Evolutionary conservation across 164 flowering plant genomes (phyloP).

Genomic region (Tetrastigma voinierianum): DNA sequence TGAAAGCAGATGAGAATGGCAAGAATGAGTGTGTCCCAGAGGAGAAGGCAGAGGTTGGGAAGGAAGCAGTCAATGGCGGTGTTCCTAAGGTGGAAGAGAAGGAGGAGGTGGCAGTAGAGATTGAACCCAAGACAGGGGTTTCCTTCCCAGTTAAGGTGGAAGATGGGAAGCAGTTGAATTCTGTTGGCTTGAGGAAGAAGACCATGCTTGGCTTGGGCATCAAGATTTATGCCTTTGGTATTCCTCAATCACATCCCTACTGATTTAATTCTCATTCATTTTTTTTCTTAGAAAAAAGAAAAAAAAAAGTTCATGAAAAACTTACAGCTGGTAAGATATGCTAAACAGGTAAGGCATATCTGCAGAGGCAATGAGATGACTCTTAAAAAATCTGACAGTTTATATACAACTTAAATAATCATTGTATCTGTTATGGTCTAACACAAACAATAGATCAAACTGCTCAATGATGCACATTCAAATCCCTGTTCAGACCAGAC

Average conservation of each 20-base stretch:
- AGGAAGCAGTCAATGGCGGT: neutral
- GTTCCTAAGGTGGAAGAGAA: neutral
- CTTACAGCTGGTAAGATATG: no score
- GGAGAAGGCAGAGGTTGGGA: neutral
- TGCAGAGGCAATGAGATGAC: neutral
- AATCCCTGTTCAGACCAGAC: neutral
- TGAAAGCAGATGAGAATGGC: constrained; percentile 6
- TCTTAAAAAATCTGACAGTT: no score
- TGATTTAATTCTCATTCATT: neutral
- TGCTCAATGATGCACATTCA: neutral
- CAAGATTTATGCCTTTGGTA: constrained; percentile 68
- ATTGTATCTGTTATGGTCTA: neutral
- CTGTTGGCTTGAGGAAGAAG: constrained; percentile 62
- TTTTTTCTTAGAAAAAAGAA: neutral
- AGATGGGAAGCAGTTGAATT: constrained; percentile 48
- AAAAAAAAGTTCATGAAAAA: no score
- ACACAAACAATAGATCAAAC: neutral
- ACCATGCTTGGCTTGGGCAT: constrained; percentile 48
- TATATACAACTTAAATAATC: neutral
- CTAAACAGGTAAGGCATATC: neutral
- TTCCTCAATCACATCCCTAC: neutral
- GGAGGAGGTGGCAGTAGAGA: constrained; percentile 31
- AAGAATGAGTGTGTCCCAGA: constrained; percentile 11
- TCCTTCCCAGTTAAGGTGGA: constrained; percentile 46
- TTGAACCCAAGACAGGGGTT: constrained; percentile 62